Evolutionary conservation across 208 protist species (phyloP).

Genomic region (Leishmania mexicana): DNA sequence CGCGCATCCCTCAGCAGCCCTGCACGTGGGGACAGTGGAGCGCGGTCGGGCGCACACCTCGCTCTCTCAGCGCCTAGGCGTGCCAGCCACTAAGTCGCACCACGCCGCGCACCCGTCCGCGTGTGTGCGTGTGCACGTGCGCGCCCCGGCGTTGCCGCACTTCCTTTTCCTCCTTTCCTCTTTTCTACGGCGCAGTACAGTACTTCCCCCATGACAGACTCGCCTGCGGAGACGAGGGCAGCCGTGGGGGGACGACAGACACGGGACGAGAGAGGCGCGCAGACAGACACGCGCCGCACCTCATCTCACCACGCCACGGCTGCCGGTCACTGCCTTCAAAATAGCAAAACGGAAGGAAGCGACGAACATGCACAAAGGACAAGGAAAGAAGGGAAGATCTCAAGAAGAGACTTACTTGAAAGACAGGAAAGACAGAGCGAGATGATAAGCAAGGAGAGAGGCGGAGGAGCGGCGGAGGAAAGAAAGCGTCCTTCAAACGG

Average conservation of each 20-base stretch:
- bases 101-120: neutral
- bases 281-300: neutral
- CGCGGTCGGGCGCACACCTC: neutral
- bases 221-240: neutral
- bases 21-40: no score
- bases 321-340: neutral
- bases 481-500: neutral
- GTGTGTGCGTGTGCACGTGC: neutral
- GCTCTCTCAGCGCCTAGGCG: neutral
- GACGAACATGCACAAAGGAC: neutral
- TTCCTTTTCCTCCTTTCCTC: neutral
- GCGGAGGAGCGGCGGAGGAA: neutral
- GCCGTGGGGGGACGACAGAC: neutral
- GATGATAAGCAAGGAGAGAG: neutral
- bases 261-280: neutral
- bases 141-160: neutral
- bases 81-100: neutral
- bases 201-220: neutral
- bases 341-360: neutral
- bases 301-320: neutral
- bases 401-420: neutral
- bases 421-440: neutral
- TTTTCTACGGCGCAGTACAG: slow-evolving; percentile 4
- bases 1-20: no score
- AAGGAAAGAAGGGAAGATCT: neutral